Base-by-base conservation (phyloP, 176 grass and related monocot species). In the Calamus simplicifolius region DNA sequence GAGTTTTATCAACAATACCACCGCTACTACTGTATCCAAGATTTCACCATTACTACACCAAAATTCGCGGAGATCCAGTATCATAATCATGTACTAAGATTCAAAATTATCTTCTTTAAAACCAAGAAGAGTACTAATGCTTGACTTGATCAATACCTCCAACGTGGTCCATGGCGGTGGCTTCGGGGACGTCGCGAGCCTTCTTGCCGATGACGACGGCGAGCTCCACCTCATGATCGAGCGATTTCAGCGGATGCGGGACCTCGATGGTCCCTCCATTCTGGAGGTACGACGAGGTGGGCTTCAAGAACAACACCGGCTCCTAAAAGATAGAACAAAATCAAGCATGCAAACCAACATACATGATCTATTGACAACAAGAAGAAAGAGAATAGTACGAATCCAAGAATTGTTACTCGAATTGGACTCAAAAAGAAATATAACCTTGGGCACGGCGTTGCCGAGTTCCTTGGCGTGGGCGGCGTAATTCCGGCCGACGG, bases 201-300 rank as follows among this genome's bases (percentile, higher is more conserved):
- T 81, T 89, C 17, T 71, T 67, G 5, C 81, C 82, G 48, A 92
- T 92, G 62, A 98, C 67, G 68, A 97, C 84, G 58, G 93, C 93
- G 25, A 98, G 87, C 81, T 98, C 93, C 19, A 98, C 93, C 79
- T 98, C 87, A 51, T 98, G 87, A 70, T 88, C 82, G 56, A 98
- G 84, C 23, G 84, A 80, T 43, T 98, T 81, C 60, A 92, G 80
- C 51, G 84, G 76, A 54, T 98, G 78, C 0, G 93, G 93, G 60
- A 92, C 75, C 69, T 97, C 93, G 52, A 97, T 51, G 59, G 93
- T 62, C 15, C 81, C 78, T 21, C 81, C 84, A 19, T 82, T 78
- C 30, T 86, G 84, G 63, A 98, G 79, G 69, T 88, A 92, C 48
- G 93, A 98, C 26, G 93, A 98, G 57, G 87, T 98, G 12, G 84